phyloP scores from a whole-genome alignment of 345 rosid genomes.

The Hypericum perforatum region DNA sequence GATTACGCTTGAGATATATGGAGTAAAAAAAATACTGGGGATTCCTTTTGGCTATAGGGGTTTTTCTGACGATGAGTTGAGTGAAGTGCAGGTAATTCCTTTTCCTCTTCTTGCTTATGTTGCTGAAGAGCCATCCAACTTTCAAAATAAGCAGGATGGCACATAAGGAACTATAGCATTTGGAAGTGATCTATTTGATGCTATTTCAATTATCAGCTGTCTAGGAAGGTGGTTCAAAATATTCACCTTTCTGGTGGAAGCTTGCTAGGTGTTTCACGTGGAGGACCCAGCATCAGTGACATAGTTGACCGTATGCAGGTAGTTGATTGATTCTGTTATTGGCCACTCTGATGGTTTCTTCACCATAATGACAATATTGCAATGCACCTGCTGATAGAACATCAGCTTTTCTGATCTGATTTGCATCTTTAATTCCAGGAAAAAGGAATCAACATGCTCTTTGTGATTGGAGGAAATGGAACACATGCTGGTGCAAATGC shows the following conservation, averaged over 20 bases:
- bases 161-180: neutral
- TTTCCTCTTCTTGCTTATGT: conserved; percentile 7
- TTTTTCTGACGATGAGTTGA: conserved; percentile 55
- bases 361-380: neutral
- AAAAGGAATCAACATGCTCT: conserved; percentile 98
- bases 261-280: conserved; percentile 92
- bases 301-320: conserved; percentile 86
- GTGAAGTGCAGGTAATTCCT: conserved; percentile 65
- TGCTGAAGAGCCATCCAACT: neutral
- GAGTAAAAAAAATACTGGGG: conserved; percentile 88
- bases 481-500: conserved; percentile 99
- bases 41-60: conserved; percentile 95
- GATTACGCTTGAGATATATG: conserved; percentile 89
- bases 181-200: conserved; percentile 6
- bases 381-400: conserved; percentile 1
- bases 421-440: conserved; percentile 37
- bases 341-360: conserved; percentile 1
- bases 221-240: conserved; percentile 90
- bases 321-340: conserved; percentile 2
- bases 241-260: conserved; percentile 98
- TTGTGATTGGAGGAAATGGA: conserved; percentile 93
- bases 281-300: conserved; percentile 61
- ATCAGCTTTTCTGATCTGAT: conserved; percentile 8
- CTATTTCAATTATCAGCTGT: conserved; percentile 45
- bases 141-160: too few relatives aligned